Base-by-base conservation (phyloP, 768 basidiomycete species). In the Cubamyces lactineus region DNA sequence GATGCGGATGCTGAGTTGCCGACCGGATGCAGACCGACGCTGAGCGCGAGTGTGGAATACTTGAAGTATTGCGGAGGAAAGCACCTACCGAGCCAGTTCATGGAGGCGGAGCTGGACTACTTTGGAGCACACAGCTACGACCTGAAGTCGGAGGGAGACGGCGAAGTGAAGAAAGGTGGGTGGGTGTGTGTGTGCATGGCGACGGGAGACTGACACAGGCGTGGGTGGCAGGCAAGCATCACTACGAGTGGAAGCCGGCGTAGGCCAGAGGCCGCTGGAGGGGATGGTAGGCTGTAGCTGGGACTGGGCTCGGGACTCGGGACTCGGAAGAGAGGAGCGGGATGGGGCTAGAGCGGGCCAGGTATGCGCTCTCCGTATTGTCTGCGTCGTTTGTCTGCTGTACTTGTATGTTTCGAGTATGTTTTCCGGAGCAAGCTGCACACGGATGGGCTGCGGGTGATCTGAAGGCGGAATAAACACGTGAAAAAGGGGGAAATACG, bases 161-260 rank as follows among this genome's bases (percentile, higher is more conserved):
- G 68, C 1, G 53, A 64, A 46, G 67, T 67, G 39, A 57, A 65
- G 62, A 68, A 66, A 62, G 65, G 61, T 65, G 53, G 13, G 63
- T 48, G 41, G 5, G 46, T 21, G 55, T 23, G 28, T 1, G 19
- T 15, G 39, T 8, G 7, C 54, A 17, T 5, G 38, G 40, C 13
- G 16, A 47, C 46, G 48, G 19, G 45, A 23, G 24, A 58, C 8
- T 34, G 21, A 40, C 3, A 3, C 6, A n/a, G 23, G 17, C 15
- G 38, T 30, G n/a, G n/a, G n/a, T 19, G 42, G 19, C 60, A 70
- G 67, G 67, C 34, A 28, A 59, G 38, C 66, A 64, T 57, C 69
- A 68, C 59, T 59, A 64, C 62, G 67, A 70, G 55, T 68, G 67
- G 69, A 67, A 62, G 52, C 64, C 63, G 23, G 69, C 69, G 57